Conservation (phyloP, 179 eudicot species). For the Nepenthes alata region DNA sequence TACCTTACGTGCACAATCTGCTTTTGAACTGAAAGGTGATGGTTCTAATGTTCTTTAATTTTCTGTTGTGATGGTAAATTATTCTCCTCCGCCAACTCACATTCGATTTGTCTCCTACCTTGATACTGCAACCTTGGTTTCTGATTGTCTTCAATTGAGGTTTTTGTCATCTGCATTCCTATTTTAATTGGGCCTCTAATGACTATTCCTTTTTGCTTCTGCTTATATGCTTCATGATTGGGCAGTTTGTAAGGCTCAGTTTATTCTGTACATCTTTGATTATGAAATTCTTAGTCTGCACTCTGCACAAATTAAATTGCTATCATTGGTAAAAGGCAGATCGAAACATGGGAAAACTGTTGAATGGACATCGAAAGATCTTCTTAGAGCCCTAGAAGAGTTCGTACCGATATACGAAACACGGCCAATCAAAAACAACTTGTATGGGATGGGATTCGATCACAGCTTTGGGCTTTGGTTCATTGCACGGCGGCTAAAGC, state of each 20-base stretch:
- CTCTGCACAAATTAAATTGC: constrained; percentile 34
- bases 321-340: constrained; percentile 97
- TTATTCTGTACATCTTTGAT: neutral
- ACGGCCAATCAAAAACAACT: constrained; percentile 78
- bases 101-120: too few relatives aligned
- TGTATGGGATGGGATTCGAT: constrained; percentile 99
- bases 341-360: constrained; percentile 93
- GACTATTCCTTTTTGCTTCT: neutral
- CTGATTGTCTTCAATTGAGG: too few relatives aligned
- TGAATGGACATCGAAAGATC: constrained; percentile 94
- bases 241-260: neutral
- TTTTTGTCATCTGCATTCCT: too few relatives aligned
- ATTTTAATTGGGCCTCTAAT: too few relatives aligned
- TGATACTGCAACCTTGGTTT: too few relatives aligned
- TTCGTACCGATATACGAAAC: constrained; percentile 85
- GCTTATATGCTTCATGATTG: too few relatives aligned
- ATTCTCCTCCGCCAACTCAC: too few relatives aligned
- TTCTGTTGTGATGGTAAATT: too few relatives aligned
- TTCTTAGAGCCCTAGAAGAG: constrained; percentile 70
- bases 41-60: too few relatives aligned
- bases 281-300: neutral
- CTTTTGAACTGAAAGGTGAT: too few relatives aligned
- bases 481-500: constrained; percentile 79
- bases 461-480: constrained; percentile 99
- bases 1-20: too few relatives aligned